Evolutionary conservation across 805 yeast genomes (phyloP).

Genomic region (Pichia phayaonensis): DNA sequence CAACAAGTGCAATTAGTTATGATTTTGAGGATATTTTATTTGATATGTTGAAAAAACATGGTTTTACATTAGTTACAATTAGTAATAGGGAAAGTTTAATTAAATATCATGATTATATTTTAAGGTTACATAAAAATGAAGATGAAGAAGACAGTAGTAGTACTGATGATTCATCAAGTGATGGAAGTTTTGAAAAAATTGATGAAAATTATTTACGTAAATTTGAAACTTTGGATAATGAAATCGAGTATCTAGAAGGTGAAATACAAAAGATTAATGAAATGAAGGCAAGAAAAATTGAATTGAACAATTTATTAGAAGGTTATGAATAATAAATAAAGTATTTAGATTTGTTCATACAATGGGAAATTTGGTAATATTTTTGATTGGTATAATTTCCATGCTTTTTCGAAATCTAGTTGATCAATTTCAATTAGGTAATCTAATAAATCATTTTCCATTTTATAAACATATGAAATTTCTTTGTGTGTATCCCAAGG

Average conservation of each 20-base stretch:
- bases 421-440: constrained; percentile 23
- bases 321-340: constrained; percentile 24
- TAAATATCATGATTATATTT: constrained; percentile 73
- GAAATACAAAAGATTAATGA: constrained; percentile 52
- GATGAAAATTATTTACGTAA: constrained; percentile 21
- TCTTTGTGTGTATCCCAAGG: constrained; percentile 32
- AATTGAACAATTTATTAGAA: constrained; percentile 47
- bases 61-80: constrained; percentile 72
- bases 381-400: constrained; percentile 12
- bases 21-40: constrained; percentile 86
- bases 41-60: constrained; percentile 60
- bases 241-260: constrained; percentile 56
- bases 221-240: constrained; percentile 65
- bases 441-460: constrained; percentile 14
- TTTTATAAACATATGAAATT: constrained; percentile 1
- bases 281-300: constrained; percentile 53
- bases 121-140: constrained; percentile 57
- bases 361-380: constrained; percentile 19
- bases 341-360: neutral
- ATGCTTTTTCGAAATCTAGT: constrained; percentile 23
- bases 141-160: constrained; percentile 36
- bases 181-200: constrained; percentile 21
- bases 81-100: constrained; percentile 77
- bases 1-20: constrained; percentile 86
- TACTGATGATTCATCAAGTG: neutral